phyloP scores from a whole-genome alignment of 805 yeast genomes.

The Wickerhamomyces bovis region DNA sequence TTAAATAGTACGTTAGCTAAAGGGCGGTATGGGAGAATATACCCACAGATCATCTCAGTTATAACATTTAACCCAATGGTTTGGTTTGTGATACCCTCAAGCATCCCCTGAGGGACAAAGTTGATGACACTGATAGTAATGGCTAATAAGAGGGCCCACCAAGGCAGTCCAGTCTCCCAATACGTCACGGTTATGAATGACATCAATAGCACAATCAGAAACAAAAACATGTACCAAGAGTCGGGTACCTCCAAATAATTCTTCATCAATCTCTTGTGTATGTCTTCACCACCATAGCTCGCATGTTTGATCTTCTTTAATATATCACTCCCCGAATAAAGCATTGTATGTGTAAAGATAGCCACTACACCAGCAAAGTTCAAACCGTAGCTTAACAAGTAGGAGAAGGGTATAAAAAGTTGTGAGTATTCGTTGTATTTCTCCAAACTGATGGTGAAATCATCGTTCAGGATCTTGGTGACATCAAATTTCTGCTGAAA shows the following conservation, averaged over 20 bases:
- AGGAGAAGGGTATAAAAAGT: constrained; percentile 49
- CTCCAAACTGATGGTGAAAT: constrained; percentile 34
- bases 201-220: constrained; percentile 23
- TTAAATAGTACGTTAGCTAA: constrained; percentile 50
- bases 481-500: constrained; percentile 41
- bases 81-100: constrained; percentile 50
- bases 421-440: constrained; percentile 52
- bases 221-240: constrained; percentile 32
- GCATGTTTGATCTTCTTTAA: constrained; percentile 32
- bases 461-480: constrained; percentile 36
- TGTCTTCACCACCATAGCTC: constrained; percentile 38
- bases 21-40: constrained; percentile 47
- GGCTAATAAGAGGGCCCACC: constrained; percentile 56
- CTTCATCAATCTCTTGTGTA: constrained; percentile 45
- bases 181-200: constrained; percentile 28
- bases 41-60: constrained; percentile 54
- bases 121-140: constrained; percentile 46
- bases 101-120: constrained; percentile 50
- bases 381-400: constrained; percentile 48
- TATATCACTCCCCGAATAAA: constrained; percentile 54
- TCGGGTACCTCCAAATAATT: constrained; percentile 66
- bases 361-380: constrained; percentile 60
- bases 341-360: constrained; percentile 47
- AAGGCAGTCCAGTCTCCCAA: constrained; percentile 47
- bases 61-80: constrained; percentile 53